Evolutionary conservation across 257 asterid species (phyloP), one percentile per base, ranked within the genome.

Genomic region (Osmanthus fragrans): DNA sequence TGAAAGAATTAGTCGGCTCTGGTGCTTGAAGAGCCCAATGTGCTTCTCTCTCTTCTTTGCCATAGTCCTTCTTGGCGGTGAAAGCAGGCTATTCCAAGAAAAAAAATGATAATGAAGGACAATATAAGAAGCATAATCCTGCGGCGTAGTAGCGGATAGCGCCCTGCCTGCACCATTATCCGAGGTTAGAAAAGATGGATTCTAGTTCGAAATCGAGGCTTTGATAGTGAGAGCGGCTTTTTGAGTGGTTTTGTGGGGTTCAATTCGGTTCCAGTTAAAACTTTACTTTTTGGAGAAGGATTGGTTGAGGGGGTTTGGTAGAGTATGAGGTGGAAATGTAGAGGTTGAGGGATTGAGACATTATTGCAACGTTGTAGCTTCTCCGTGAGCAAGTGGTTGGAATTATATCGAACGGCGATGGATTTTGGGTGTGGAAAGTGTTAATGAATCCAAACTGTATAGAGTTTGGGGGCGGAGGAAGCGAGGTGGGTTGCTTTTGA

Each of bases 21-120:
- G 45, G 45, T 7, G 13, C 13, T 39, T 39, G 98, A 39, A 95
- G 45, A 82, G 98, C 99, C 99, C 99, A 95, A 84, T 95, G 99
- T 82, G 97, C 99, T 84, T 94, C 99, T 82, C 99, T 91, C 87
- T 94, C 97, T 74, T 81, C 97, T 87, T 86, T 93, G 2, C 98
- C 99, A 0, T 88, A 95, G 74, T 95, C 96, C 75, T 90, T 90
- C 94, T 92, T 95, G 81, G 94, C 89, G 70, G 97, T 91, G 88
- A 95, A 93, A 69, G 99, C 98, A 78, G 89, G 91, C 99, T 92
- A 86, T 82, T 84, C 63, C 21, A 13, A 33, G 45, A 25, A 37
- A 33, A 72, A 56, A 68, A 34, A 16, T 37, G 10, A 47, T 58
- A 60, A 34, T 1, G 27, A 25, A 25, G 27, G 27, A 25, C 82